Conservation (phyloP, 2,329 filamentous ascomycete genomes). For the Helotiales sp. region DNA sequence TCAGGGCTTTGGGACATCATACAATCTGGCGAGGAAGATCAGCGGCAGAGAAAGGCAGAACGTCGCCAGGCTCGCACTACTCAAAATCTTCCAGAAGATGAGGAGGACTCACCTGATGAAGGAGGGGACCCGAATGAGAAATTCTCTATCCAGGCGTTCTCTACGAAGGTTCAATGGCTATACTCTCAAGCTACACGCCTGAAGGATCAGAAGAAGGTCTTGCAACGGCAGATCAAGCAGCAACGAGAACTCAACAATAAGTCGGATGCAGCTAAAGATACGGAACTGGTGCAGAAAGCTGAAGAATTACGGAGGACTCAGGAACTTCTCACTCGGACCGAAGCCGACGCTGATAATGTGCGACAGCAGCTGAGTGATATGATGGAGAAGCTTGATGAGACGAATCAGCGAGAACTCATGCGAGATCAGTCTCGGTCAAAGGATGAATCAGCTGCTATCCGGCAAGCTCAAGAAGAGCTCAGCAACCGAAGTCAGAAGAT, state of each 20-base stretch:
- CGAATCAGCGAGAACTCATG: slow-evolving; percentile 33
- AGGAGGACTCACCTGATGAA: slow-evolving; percentile 67
- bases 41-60: slow-evolving; percentile 59
- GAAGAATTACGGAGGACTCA: slow-evolving; percentile 57
- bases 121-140: slow-evolving; percentile 60
- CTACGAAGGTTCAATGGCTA: slow-evolving; percentile 77
- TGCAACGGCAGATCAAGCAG: slow-evolving; percentile 92
- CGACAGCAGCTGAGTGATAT: slow-evolving; percentile 41
- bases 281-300: slow-evolving; percentile 63
- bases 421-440: slow-evolving; percentile 32
- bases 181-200: slow-evolving; percentile 77
- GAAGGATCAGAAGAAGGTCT: slow-evolving; percentile 85
- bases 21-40: slow-evolving; percentile 55
- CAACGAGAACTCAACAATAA: slow-evolving; percentile 92
- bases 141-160: slow-evolving; percentile 79
- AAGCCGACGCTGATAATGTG: slow-evolving; percentile 42
- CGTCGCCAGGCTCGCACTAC: slow-evolving; percentile 58
- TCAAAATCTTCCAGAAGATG: slow-evolving; percentile 62
- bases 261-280: slow-evolving; percentile 74
- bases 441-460: slow-evolving; percentile 33
- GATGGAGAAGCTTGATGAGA: slow-evolving; percentile 44
- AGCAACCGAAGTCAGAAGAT: slow-evolving; percentile 41
- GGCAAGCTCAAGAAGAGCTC: slow-evolving; percentile 35
- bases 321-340: slow-evolving; percentile 42
- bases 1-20: slow-evolving; percentile 59